Percentiles rank a stretch among this genome's conserved stretches.
Conservation (phyloP, 208 protist genomes). For the Trichomonas gallinae region DNA sequence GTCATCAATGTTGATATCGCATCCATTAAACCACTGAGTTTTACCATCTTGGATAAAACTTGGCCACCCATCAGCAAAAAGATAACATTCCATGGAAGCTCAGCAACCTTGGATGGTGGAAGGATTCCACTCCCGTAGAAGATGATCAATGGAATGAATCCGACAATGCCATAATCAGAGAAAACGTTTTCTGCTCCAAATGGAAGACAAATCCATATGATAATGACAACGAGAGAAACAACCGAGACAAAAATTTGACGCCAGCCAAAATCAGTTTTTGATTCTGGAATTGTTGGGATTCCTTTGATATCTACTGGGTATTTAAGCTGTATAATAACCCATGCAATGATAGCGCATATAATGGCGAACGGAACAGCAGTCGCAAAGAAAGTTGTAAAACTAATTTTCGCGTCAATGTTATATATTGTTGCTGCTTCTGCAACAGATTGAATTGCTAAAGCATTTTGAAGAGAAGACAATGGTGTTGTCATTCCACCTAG, state of each 20-base stretch:
- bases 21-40: not conserved
- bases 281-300: not conserved
- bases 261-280: constrained; percentile 9
- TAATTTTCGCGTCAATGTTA: not conserved
- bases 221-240: not conserved
- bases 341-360: not conserved
- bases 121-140: not conserved
- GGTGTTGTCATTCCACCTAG: constrained; percentile 2
- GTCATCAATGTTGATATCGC: not conserved
- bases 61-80: not conserved
- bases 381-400: not conserved
- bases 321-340: not conserved
- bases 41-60: not conserved
- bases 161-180: not conserved
- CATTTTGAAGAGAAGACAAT: not conserved
- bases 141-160: not conserved
- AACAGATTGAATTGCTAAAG: not conserved
- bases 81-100: not conserved
- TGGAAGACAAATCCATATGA: not conserved
- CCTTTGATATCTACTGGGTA: not conserved
- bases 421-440: not conserved
- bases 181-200: not conserved
- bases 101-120: not conserved
- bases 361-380: not conserved
- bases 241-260: not conserved